Evolutionary conservation across 805 yeast species (phyloP), one percentile per base, ranked within the genome.

Genomic region (Isabelozyma rhagii): DNA sequence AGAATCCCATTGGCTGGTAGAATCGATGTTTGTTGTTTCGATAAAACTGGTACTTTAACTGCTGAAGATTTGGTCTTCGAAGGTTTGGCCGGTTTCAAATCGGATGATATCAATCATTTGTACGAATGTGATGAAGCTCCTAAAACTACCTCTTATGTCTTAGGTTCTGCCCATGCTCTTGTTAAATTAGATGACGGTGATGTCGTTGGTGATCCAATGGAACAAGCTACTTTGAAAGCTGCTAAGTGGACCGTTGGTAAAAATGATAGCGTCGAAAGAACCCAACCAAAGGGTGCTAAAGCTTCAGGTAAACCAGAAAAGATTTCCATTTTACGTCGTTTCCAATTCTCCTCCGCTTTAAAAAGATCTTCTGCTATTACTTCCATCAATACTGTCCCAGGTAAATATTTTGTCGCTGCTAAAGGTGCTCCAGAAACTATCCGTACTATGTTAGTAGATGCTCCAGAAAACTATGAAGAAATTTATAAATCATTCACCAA

Each of bases 381-480:
- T 27, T 70, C 74, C 41, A 67, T 82, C 47, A 76, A 76, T 56
- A 69, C 80, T 29, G 46, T 71, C 17, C 72, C 71, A 13, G 74
- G 77, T 48, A 75, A 81, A 54, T 72, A 83, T 50, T 77, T 90
- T 55, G 94, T 91, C 43, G 85, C 96, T 55, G 96, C 85, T 42
- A 94, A 94, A 72, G 99, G 99, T 78, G 99, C 99, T 1, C 99
- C 99, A 4, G 99, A 94, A 72, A 94, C 97, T 15, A 83, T 94
- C 59, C 84, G 85, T 64, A 78, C 75, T 50, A 89, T 94, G 89
- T 71, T 94, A 53, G 59, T 67, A 42, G 75, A 74, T 43, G 82
- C 87, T 50, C 97, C 98, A 17, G 80, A 72, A 29, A 77, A 83
- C 58, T 94, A 93, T 64, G 97, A 93, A 66, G 88, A 83, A 21